Base-by-base conservation (phyloP, 2,329 filamentous ascomycete genomes). In the Phialophora expanda region DNA sequence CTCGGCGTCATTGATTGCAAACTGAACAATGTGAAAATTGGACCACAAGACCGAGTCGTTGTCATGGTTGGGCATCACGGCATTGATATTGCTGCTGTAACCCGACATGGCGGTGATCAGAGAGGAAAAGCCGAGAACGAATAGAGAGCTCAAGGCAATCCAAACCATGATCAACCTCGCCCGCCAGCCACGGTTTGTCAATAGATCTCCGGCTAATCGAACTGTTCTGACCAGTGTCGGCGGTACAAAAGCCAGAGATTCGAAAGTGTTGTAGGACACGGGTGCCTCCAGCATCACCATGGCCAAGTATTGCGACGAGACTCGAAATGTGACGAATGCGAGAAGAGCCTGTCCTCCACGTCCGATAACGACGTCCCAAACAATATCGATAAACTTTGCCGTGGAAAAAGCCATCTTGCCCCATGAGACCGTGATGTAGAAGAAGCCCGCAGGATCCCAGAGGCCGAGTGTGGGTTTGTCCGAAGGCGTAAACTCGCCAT, bases 81-180 rank as follows among this genome's bases (percentile, higher is more conserved):
- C 61, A 24, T 53, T 38, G 14, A 75, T 66, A 69, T 73, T 77
- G 0, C 73, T 69, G 44, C 76, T 74, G 61, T 78, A 79, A 6
- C 77, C 77, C 0, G 76, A 76, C 75, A 78, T 78, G 20, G 77
- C 77, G 2, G 72, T 74, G 1, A 77, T 62, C 3, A 77, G 68
- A 24, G 76, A 74, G 0, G 76, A 76, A 34, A 78, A 73, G 41
- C 64, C 66, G 3, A 78, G 60, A 8, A 78, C 73, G 41, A 76
- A 78, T 3, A 70, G 48, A 1, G 71, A 75, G 4, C 75, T 73
- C 12, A 76, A 24, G 2, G 77, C 63, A 22, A 77, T 73, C 70
- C 76, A 78, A 20, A 75, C 66, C n/a, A 77, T 76, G 4, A 55
- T 61, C 60, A 69, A 24, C 50, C 66, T 65, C 74, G 73, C 20